These are phyloP conservation scores for Colletotrichum noveboracense DNA, from an alignment of 2,329 filamentous ascomycete genomes.

Conservation along the genomic window DNA sequence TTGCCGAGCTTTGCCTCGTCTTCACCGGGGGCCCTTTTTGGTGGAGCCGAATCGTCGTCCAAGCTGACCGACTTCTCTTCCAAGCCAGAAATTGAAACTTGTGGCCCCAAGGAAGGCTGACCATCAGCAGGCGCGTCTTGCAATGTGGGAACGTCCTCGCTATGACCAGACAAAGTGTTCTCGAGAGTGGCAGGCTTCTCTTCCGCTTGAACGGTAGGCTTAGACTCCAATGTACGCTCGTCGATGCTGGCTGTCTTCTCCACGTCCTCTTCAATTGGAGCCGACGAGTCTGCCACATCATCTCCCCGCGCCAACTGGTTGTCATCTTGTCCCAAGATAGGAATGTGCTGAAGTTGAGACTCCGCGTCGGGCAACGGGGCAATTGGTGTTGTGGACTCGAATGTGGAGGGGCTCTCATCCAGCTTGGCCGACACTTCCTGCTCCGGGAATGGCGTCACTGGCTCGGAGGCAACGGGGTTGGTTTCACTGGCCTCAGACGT, in stretches of 20 bases:
- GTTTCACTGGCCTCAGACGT: background rate
- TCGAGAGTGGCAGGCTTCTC: background rate
- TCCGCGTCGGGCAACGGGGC: background rate
- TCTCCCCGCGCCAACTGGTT: background rate
- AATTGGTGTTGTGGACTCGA: background rate
- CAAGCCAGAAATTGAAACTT: background rate
- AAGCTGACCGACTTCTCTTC: background rate
- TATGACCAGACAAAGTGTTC: background rate
- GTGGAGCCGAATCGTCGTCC: background rate
- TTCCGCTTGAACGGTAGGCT: background rate
- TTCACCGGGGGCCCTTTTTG: background rate
- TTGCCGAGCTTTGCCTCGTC: background rate
- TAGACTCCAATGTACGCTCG: background rate
- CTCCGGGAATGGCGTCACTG: background rate
- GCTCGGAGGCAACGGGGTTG: background rate
- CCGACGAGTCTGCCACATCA: background rate
- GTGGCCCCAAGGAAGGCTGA: background rate
- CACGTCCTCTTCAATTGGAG: background rate
- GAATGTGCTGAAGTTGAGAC: background rate
- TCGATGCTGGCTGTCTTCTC: background rate
- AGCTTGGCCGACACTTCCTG: background rate
- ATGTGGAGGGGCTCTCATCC: background rate
- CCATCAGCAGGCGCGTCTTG: background rate
- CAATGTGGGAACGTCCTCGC: background rate
- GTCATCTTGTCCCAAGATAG: background rate